Percentiles rank a stretch among this genome's conserved stretches.
These are phyloP conservation scores for Quercus agrifolia DNA, from an alignment of 306 rosid species.

Conservation along the genomic window DNA sequence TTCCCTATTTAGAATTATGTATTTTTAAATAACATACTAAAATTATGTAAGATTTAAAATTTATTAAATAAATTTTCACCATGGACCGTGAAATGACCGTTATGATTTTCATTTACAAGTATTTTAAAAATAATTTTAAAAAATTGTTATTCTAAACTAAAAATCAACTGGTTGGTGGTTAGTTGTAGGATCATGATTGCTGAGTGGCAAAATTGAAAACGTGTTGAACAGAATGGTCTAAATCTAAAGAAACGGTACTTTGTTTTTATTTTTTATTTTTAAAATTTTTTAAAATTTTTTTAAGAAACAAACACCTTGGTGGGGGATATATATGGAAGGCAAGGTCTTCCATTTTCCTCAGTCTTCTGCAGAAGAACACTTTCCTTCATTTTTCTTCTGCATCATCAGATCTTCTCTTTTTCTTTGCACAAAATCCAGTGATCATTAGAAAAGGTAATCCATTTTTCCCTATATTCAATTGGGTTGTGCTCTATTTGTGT, in stretches of 20 bases:
- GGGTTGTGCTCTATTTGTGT: neutral
- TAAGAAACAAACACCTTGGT: neutral
- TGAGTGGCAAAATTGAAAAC: constrained; percentile 17
- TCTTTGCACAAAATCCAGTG: neutral
- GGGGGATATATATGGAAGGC: constrained; percentile 20
- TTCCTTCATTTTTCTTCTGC: constrained; percentile 14
- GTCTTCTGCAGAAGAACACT: constrained; percentile 15
- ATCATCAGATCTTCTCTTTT: constrained; percentile 24
- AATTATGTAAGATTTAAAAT: too few relatives aligned
- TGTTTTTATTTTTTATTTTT: neutral
- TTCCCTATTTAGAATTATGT: too few relatives aligned
- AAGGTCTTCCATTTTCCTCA: constrained; percentile 26
- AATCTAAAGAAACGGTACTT: neutral
- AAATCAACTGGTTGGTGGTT: neutral
- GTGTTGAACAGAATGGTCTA: constrained; percentile 13
- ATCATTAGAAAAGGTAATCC: constrained; percentile 25
- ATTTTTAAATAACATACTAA: too few relatives aligned
- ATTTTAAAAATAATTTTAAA: neutral
- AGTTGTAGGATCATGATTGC: neutral
- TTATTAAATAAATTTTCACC: too few relatives aligned
- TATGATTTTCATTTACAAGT: neutral
- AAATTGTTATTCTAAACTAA: neutral
- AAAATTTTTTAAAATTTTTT: too few relatives aligned
- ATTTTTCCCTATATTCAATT: neutral
- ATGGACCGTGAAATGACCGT: too few relatives aligned